Evolutionary conservation across 352 stramenopile species (phyloP).

Genomic region (Phytopythium litorale): DNA sequence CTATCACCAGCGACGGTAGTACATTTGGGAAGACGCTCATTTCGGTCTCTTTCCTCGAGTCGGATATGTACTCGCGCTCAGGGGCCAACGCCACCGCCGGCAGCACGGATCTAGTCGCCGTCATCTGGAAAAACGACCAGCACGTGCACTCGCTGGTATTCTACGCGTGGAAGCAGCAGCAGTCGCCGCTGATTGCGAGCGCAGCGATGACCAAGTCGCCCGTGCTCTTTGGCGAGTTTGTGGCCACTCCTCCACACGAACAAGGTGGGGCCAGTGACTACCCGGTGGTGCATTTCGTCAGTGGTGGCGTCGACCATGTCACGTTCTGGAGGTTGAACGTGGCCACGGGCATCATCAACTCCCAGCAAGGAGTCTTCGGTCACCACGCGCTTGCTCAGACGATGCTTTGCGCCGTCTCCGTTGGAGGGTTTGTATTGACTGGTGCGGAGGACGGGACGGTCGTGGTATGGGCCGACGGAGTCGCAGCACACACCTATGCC

Average conservation of each 20-base stretch:
- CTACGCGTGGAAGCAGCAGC: constrained; percentile 38
- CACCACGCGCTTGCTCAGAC: constrained; percentile 54
- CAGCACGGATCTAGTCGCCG: constrained; percentile 40
- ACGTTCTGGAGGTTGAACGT: constrained; percentile 59
- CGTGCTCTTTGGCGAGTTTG: constrained; percentile 59
- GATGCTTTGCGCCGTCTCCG: constrained; percentile 32
- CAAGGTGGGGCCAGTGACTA: not conserved
- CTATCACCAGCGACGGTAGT: not conserved
- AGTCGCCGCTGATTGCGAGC: constrained; percentile 21
- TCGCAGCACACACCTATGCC: constrained; percentile 38
- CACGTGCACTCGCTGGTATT: constrained; percentile 44
- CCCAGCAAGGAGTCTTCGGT: constrained; percentile 63
- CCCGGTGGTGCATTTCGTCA: constrained; percentile 39
- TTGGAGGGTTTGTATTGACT: constrained; percentile 48
- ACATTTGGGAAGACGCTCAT: constrained; percentile 14
- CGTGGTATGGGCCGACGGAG: constrained; percentile 51
- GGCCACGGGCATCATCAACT: constrained; percentile 38
- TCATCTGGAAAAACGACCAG: constrained; percentile 45
- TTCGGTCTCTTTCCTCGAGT: constrained; percentile 22
- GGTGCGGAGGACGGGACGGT: constrained; percentile 44
- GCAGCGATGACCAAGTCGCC: constrained; percentile 47
- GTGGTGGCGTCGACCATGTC: constrained; percentile 62
- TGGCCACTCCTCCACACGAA: not conserved
- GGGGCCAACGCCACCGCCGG: constrained; percentile 9
- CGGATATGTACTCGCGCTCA: not conserved